Evolutionary conservation across 2,329 filamentous ascomycete species (phyloP).

Genomic region (Fusarium equiseti): DNA sequence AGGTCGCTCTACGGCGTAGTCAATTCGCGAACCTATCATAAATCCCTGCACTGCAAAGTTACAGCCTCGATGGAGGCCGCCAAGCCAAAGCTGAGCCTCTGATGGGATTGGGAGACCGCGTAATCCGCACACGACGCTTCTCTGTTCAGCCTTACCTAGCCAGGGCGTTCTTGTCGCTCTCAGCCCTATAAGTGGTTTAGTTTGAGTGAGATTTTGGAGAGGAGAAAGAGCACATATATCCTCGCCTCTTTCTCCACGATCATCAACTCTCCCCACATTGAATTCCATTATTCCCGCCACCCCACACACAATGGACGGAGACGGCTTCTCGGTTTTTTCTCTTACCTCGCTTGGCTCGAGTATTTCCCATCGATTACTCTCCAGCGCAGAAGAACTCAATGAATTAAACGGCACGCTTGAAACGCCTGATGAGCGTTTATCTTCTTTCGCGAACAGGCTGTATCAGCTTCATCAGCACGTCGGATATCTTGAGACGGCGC

Average conservation of each 20-base stretch:
- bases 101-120: slow-evolving; percentile 20
- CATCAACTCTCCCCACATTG: background rate
- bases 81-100: slow-evolving; percentile 26
- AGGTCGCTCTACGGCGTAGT: slow-evolving; percentile 2
- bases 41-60: slow-evolving; percentile 7
- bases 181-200: slow-evolving; percentile 24
- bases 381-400: slow-evolving; percentile 49
- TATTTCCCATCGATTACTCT: slow-evolving; percentile 50
- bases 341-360: slow-evolving; percentile 49
- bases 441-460: slow-evolving; percentile 42
- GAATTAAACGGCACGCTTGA: slow-evolving; percentile 40
- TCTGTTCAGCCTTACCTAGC: slow-evolving; percentile 14
- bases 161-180: slow-evolving; percentile 2
- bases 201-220: slow-evolving; percentile 7
- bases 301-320: slow-evolving; percentile 48
- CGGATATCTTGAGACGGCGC: slow-evolving; percentile 44
- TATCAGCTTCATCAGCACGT: slow-evolving; percentile 45
- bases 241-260: slow-evolving; percentile 12
- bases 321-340: slow-evolving; percentile 53
- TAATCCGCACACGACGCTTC: slow-evolving; percentile 30
- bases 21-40: slow-evolving; percentile 11
- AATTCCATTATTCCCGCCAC: background rate
- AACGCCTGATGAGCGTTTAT: slow-evolving; percentile 36
- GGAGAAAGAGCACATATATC: background rate
- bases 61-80: slow-evolving; percentile 31